A percentile compares a stretch with the other conserved stretches of the same genome.
phyloP scores from a whole-genome alignment of 106 monocot species.

The Chionographis japonica region DNA sequence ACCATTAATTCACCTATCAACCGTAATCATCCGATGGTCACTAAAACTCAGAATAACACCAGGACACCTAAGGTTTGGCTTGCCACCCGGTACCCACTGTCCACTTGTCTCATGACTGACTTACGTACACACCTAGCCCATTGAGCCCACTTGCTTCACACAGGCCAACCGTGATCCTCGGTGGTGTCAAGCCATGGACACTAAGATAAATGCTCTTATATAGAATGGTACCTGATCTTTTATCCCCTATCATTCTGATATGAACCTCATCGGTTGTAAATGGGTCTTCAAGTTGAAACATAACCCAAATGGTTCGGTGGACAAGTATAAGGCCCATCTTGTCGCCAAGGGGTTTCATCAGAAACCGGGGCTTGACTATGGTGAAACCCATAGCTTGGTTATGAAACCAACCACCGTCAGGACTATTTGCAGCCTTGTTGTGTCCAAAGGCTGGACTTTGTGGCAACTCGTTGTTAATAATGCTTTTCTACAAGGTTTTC shows the following conservation, averaged over 20 bases:
- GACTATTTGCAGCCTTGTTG: background rate
- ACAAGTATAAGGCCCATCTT: background rate
- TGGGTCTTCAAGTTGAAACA: background rate
- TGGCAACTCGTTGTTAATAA: background rate
- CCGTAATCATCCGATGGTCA: background rate
- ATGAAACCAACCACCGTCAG: background rate
- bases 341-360: background rate
- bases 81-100: background rate
- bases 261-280: background rate
- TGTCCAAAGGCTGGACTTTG: background rate
- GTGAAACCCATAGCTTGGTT: background rate
- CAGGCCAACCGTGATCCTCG: background rate
- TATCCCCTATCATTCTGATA: background rate
- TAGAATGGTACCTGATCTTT: background rate
- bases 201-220: background rate
- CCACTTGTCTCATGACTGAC: background rate
- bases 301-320: background rate
- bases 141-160: conserved; percentile 4
- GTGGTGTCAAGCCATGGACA: background rate
- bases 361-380: background rate
- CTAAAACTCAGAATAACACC: background rate
- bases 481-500: too few species aligned
- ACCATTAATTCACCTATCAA: background rate
- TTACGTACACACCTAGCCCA: background rate
- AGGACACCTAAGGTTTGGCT: conserved; percentile 5